These are phyloP conservation scores for Tolypocladium cylindrosporum DNA, from an alignment of 2,329 filamentous ascomycete genomes.

Conservation along the genomic window DNA sequence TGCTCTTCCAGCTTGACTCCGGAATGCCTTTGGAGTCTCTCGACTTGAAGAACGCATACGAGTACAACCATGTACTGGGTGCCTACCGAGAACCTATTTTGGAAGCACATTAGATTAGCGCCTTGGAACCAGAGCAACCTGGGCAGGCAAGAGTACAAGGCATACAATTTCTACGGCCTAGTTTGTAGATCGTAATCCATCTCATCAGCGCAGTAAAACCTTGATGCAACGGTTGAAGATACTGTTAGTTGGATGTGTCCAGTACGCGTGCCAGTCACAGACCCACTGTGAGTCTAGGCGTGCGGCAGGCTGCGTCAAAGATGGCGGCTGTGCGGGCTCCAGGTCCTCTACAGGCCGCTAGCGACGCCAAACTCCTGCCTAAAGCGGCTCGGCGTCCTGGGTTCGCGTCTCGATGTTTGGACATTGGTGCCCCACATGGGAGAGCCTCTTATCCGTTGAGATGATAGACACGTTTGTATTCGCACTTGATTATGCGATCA, in stretches of 20 bases:
- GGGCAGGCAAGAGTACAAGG: background rate
- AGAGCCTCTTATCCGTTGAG: background rate
- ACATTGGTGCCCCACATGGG: background rate
- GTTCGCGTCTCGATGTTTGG: background rate
- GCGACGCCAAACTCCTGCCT: conserved; percentile 2
- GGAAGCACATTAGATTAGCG: background rate
- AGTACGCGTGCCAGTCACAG: background rate
- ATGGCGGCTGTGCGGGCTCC: background rate
- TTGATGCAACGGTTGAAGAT: background rate
- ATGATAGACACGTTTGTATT: background rate
- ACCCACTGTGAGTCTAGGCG: background rate
- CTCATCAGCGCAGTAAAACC: no score
- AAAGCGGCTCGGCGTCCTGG: conserved; percentile 1
- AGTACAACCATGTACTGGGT: background rate
- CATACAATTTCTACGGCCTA: no score
- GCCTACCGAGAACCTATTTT: background rate
- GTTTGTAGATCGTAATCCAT: no score
- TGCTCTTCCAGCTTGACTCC: background rate
- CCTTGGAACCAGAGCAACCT: background rate
- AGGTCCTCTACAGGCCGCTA: background rate
- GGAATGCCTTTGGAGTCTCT: background rate
- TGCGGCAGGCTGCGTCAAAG: background rate
- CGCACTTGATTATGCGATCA: background rate
- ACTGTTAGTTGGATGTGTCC: background rate
- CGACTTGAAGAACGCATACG: background rate